Percentiles rank a stretch among this genome's conserved stretches.
Conservation (phyloP, 345 rosid genomes). For the Eucalyptus lansdowneana region DNA sequence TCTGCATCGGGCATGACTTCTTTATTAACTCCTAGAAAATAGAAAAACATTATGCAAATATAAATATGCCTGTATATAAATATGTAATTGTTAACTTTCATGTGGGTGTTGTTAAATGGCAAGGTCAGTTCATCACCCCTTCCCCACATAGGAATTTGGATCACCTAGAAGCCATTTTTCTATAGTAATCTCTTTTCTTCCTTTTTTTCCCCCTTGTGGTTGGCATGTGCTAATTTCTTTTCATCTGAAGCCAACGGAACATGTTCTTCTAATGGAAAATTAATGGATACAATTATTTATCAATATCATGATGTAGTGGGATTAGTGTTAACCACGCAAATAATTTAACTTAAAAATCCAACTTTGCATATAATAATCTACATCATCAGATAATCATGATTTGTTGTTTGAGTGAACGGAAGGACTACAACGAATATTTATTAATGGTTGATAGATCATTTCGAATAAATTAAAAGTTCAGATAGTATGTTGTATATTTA, state of each 20-base stretch:
- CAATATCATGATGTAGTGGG: not conserved
- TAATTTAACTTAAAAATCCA: not conserved
- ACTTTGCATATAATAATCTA: not conserved
- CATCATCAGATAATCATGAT: too few relatives aligned
- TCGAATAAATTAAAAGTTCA: too few relatives aligned
- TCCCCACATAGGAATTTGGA: not conserved
- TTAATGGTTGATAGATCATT: not conserved
- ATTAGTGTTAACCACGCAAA: not conserved
- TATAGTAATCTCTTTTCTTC: not conserved
- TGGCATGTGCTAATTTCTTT: not conserved
- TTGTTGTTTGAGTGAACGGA: accelerated
- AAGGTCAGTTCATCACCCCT: not conserved
- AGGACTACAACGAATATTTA: too few relatives aligned
- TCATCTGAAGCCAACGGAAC: not conserved
- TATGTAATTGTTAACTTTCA: not conserved
- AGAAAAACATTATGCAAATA: not conserved
- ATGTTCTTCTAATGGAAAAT: not conserved
- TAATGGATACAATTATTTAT: not conserved
- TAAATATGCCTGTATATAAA: not conserved
- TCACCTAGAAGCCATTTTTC: not conserved
- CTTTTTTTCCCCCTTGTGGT: not conserved
- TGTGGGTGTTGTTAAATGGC: not conserved
- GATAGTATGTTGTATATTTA: too few relatives aligned
- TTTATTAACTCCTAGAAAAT: not conserved
- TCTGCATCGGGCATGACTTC: not conserved